Percentiles rank a stretch among this genome's conserved stretches.
phyloP scores from a whole-genome alignment of 768 basidiomycete species.

The Tricholoma bakamatsutake region DNA sequence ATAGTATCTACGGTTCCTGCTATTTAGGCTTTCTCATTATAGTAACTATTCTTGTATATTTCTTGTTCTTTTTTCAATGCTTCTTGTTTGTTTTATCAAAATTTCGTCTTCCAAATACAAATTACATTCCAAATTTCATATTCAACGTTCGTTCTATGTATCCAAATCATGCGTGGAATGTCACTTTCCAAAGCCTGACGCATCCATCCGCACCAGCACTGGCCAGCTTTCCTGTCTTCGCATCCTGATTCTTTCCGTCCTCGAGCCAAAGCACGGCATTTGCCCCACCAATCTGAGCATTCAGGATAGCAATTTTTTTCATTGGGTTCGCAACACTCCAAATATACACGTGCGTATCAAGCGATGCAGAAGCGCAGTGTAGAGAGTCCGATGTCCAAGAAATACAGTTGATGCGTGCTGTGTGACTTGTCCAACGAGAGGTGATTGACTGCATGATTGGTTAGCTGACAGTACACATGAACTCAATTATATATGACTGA shows the following conservation, averaged over 20 bases:
- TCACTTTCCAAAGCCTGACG: constrained; percentile 67
- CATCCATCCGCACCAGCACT: constrained; percentile 81
- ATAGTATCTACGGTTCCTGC: neutral
- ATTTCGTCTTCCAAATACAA: no score
- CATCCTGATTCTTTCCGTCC: constrained; percentile 19
- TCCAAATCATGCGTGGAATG: constrained; percentile 27
- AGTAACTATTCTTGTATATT: neutral
- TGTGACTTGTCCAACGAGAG: constrained; percentile 82
- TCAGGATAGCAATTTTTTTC: constrained; percentile 77
- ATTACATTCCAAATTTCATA: no score
- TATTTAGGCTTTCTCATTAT: neutral
- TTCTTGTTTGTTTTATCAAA: neutral
- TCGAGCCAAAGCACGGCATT: constrained; percentile 72
- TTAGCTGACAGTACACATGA: neutral
- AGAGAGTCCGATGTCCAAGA: constrained; percentile 68
- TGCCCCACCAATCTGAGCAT: constrained; percentile 82
- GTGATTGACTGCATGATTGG: constrained; percentile 46
- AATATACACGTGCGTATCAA: constrained; percentile 91
- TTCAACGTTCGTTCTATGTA: no score
- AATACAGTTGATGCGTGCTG: constrained; percentile 74
- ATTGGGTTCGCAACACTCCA: constrained; percentile 71
- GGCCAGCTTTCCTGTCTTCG: constrained; percentile 44
- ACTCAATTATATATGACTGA: constrained; percentile 19
- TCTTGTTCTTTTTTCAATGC: no score
- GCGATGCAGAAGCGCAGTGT: constrained; percentile 80